phyloP scores from a whole-genome alignment of 192 early-diverging fungal species.

The Pilobolus umbonatus region DNA sequence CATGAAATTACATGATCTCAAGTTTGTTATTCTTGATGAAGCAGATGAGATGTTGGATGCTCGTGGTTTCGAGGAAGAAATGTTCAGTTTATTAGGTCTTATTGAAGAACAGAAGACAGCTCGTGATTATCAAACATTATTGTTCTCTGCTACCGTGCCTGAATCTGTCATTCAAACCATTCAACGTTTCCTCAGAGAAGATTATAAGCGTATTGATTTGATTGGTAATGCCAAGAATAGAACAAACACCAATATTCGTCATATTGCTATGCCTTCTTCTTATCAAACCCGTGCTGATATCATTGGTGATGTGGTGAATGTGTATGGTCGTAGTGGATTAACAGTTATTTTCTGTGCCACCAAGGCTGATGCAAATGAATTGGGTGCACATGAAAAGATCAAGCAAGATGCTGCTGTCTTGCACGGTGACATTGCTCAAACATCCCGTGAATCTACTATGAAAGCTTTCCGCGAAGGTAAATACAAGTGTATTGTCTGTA shows the following conservation, averaged over 20 bases:
- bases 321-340: conserved; percentile 79
- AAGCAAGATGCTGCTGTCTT: conserved; percentile 73
- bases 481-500: conserved; percentile 86
- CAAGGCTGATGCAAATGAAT: conserved; percentile 83
- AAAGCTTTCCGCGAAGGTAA: conserved; percentile 85
- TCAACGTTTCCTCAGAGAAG: conserved; percentile 49
- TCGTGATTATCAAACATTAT: conserved; percentile 63
- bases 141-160: conserved; percentile 84
- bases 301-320: conserved; percentile 89
- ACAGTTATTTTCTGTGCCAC: conserved; percentile 95
- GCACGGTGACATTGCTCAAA: conserved; percentile 82
- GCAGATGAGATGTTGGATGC: conserved; percentile 81
- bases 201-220: conserved; percentile 72
- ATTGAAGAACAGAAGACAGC: conserved; percentile 73
- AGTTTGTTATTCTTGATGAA: conserved; percentile 70
- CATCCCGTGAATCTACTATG: conserved; percentile 73
- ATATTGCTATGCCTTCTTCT: conserved; percentile 79
- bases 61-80: conserved; percentile 73
- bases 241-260: conserved; percentile 82
- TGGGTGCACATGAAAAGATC: conserved; percentile 73
- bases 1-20: conserved; percentile 60
- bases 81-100: conserved; percentile 71
- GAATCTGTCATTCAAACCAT: conserved; percentile 73
- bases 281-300: conserved; percentile 89
- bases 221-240: conserved; percentile 83